Evolutionary conservation across 176 grass and related monocot genomes (phyloP).

Genomic region (Eleusine coracana): DNA sequence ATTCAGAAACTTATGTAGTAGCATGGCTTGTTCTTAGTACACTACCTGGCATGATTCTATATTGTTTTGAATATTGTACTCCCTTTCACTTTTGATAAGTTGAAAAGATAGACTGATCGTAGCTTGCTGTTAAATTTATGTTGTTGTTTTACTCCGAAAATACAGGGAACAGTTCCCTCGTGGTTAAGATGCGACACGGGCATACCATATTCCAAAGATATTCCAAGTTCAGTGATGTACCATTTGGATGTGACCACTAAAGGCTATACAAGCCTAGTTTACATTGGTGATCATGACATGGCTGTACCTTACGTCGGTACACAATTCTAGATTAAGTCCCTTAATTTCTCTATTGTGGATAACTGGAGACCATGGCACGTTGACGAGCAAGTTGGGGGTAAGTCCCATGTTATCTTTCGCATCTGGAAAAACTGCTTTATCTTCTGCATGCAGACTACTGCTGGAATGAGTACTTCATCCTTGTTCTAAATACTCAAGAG

Average conservation of each 20-base stretch:
- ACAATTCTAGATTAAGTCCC: slow-evolving; percentile 64
- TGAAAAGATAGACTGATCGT: neutral
- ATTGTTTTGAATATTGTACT: neutral
- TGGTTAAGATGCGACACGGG: too few relatives aligned
- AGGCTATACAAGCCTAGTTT: slow-evolving; percentile 54
- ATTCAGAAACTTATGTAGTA: neutral
- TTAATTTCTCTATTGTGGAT: slow-evolving; percentile 52
- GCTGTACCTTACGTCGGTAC: slow-evolving; percentile 51
- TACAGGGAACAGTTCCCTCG: slow-evolving; percentile 49
- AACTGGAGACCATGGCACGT: slow-evolving; percentile 68
- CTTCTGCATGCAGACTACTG: neutral
- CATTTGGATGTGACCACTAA: slow-evolving; percentile 52
- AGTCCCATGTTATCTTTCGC: neutral
- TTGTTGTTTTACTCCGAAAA: neutral
- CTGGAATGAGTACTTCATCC: neutral
- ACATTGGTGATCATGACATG: slow-evolving; percentile 77
- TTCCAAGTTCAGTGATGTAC: slow-evolving; percentile 50
- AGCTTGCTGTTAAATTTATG: neutral
- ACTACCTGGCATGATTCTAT: neutral
- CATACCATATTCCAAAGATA: slow-evolving; percentile 43
- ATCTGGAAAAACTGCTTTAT: neutral
- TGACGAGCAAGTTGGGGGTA: slow-evolving; percentile 74
- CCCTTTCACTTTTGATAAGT: neutral
- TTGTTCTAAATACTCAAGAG: neutral
- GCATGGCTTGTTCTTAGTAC: neutral